phyloP scores from a whole-genome alignment of 2,329 filamentous ascomycete species.

The Emergomyces orientalis region DNA sequence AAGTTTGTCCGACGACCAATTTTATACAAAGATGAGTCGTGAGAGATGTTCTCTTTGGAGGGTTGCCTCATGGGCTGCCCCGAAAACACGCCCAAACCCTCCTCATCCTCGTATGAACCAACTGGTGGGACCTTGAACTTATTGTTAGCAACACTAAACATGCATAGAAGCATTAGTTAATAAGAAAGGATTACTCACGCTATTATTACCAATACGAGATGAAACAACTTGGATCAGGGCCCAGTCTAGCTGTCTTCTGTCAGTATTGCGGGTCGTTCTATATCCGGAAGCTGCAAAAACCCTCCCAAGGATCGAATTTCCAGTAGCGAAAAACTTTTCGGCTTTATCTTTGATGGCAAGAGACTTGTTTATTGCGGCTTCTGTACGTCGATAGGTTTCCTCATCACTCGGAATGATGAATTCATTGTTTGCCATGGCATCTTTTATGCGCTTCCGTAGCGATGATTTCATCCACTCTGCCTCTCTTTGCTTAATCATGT shows the following conservation, averaged over 20 bases:
- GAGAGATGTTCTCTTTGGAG: background rate
- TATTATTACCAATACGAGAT: background rate
- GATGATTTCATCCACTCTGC: background rate
- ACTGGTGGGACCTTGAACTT: background rate
- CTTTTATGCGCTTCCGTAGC: background rate
- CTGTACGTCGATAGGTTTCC: background rate
- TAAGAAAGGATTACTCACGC: background rate
- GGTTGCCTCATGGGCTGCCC: background rate
- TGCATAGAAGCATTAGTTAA: background rate
- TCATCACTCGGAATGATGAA: background rate
- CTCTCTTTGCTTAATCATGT: background rate
- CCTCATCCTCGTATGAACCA: background rate
- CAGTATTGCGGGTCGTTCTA: background rate
- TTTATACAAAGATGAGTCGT: background rate
- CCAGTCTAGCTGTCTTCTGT: background rate
- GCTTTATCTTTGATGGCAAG: background rate
- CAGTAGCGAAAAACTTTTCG: background rate
- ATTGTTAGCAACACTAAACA: background rate
- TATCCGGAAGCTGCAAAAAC: background rate
- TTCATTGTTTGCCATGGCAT: background rate
- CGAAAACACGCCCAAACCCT: background rate
- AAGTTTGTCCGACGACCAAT: background rate
- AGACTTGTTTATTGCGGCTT: background rate
- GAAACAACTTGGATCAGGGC: background rate
- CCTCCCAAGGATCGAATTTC: background rate